Conservation (phyloP, 371 early-diverging fungal species). For the Mucor sp. region DNA sequence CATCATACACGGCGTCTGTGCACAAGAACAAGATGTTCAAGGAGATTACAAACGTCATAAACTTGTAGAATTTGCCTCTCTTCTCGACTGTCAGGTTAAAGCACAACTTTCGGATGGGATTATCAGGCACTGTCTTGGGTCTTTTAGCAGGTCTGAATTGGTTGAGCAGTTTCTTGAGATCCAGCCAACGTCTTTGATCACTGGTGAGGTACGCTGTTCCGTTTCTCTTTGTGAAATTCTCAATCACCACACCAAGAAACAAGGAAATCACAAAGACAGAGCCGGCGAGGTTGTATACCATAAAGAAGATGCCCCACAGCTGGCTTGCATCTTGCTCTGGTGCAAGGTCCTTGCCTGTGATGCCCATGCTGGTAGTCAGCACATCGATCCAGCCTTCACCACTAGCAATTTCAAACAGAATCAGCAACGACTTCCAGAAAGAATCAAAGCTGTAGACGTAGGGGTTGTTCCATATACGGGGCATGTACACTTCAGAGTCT, state of each 20-base stretch:
- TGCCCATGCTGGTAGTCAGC: constrained; percentile 57
- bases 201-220: constrained; percentile 68
- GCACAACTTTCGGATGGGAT: constrained; percentile 44
- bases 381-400: constrained; percentile 78
- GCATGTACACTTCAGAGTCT: constrained; percentile 42
- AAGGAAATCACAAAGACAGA: constrained; percentile 66
- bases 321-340: constrained; percentile 54
- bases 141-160: constrained; percentile 63
- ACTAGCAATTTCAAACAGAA: constrained; percentile 68
- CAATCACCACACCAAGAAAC: constrained; percentile 73
- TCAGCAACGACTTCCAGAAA: constrained; percentile 59
- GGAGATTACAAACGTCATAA: constrained; percentile 51
- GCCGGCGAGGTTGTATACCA: constrained; percentile 66
- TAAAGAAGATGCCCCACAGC: constrained; percentile 63
- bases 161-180: constrained; percentile 65
- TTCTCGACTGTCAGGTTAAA: constrained; percentile 55
- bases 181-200: constrained; percentile 73
- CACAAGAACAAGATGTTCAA: constrained; percentile 58
- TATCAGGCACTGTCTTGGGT: constrained; percentile 41
- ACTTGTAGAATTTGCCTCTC: constrained; percentile 52
- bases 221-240: constrained; percentile 64
- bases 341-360: constrained; percentile 53
- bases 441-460: constrained; percentile 70
- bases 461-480: constrained; percentile 70
- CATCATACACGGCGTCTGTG: constrained; percentile 41